Conservation (phyloP, 1,284 basidiomycete genomes). For the Veloboletus limbatus region DNA sequence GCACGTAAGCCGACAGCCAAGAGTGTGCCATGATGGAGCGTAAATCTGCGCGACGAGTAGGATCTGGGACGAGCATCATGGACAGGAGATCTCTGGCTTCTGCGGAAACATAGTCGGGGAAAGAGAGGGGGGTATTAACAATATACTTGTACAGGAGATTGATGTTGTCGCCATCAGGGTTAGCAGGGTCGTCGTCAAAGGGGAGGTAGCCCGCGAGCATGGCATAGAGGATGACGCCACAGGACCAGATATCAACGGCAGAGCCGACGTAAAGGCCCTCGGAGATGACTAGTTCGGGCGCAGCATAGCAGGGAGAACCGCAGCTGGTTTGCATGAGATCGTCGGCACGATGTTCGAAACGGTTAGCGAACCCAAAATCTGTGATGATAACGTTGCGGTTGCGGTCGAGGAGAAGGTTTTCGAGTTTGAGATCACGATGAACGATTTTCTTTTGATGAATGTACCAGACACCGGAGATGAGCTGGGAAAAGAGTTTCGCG, state of each 20-base stretch:
- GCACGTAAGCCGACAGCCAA: slow-evolving; percentile 73
- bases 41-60: slow-evolving; percentile 71
- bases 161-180: slow-evolving; percentile 99
- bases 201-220: slow-evolving; percentile 99
- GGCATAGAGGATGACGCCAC: slow-evolving; percentile 98
- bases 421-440: slow-evolving; percentile 98
- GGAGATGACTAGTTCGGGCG: slow-evolving; percentile 97
- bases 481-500: slow-evolving; percentile 94
- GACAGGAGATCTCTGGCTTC: slow-evolving; percentile 73
- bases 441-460: slow-evolving; percentile 99
- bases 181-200: slow-evolving; percentile 99
- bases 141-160: slow-evolving; percentile 99
- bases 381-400: slow-evolving; percentile 99
- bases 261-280: slow-evolving; percentile 97
- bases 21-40: slow-evolving; percentile 76
- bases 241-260: slow-evolving; percentile 99
- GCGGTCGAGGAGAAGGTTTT: slow-evolving; percentile 95
- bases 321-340: slow-evolving; percentile 99
- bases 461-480: slow-evolving; percentile 98
- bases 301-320: slow-evolving; percentile 97
- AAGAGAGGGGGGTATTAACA: slow-evolving; percentile 91
- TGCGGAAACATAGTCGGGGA: slow-evolving; percentile 87
- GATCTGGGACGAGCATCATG: slow-evolving; percentile 88
- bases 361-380: slow-evolving; percentile 98
- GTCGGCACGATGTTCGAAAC: slow-evolving; percentile 86